phyloP scores from a whole-genome alignment of 2,329 filamentous ascomycete genomes.

The Orbilia brochopaga region DNA sequence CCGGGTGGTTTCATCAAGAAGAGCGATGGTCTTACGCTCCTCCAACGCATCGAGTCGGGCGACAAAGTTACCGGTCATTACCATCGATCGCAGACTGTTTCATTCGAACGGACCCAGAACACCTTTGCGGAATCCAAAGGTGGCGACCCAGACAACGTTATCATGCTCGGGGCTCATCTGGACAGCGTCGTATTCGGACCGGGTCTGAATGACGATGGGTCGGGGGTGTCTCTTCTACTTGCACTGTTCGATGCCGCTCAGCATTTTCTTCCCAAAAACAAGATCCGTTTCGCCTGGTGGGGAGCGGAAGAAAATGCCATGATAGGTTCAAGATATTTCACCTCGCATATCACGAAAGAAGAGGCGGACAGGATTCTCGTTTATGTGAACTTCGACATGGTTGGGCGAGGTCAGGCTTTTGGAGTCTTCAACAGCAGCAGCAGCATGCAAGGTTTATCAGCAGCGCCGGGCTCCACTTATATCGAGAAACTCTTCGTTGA shows the following conservation, averaged over 20 bases:
- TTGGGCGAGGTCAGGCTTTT: slow-evolving; percentile 24
- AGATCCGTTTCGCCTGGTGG: slow-evolving; percentile 69
- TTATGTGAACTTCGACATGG: slow-evolving; percentile 74
- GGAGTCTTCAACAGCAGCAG: slow-evolving; percentile 57
- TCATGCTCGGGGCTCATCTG: slow-evolving; percentile 66
- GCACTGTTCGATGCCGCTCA: slow-evolving; percentile 66
- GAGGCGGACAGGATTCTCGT: slow-evolving; percentile 68
- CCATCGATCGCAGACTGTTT: too few relatives aligned
- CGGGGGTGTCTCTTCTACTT: slow-evolving; percentile 65
- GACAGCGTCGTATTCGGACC: slow-evolving; percentile 67
- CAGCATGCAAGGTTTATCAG: slow-evolving; percentile 52
- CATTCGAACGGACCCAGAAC: slow-evolving; percentile 57
- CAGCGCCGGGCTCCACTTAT: slow-evolving; percentile 56
- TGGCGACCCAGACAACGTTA: slow-evolving; percentile 66
- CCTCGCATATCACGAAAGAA: slow-evolving; percentile 59
- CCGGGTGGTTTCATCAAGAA: too few relatives aligned
- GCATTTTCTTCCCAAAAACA: slow-evolving; percentile 64
- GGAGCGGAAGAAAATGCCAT: slow-evolving; percentile 69
- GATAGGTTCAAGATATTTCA: slow-evolving; percentile 66
- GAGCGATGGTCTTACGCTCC: too few relatives aligned
- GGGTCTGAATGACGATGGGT: slow-evolving; percentile 70
- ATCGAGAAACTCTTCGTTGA: slow-evolving; percentile 57
- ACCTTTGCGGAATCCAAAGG: slow-evolving; percentile 66
- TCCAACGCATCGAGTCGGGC: too few relatives aligned
- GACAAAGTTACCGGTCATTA: too few relatives aligned